Conservation (phyloP, 202 grass and related monocot genomes). For the Saccharum hybrid region DNA sequence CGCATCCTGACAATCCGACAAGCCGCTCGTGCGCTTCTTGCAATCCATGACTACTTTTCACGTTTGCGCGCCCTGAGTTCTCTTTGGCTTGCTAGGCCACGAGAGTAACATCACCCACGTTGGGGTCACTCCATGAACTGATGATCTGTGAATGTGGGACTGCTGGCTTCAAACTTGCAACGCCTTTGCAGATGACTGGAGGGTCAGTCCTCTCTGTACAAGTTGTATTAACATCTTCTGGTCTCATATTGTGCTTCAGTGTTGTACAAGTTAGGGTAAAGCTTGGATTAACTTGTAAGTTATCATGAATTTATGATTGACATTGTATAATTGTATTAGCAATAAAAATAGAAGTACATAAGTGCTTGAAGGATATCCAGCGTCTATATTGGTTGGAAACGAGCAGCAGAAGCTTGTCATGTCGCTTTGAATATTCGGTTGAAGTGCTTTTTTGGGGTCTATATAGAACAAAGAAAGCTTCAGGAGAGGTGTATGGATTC, state of each 20-base stretch:
- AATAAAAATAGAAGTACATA: slow-evolving; percentile 58
- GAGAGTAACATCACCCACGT: slow-evolving; percentile 44
- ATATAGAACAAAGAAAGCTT: neutral
- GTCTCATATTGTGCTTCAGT: slow-evolving; percentile 43
- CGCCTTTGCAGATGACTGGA: slow-evolving; percentile 43
- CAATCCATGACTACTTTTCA: slow-evolving; percentile 83
- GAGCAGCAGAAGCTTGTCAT: neutral
- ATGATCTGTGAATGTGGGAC: slow-evolving; percentile 35
- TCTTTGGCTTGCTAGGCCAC: slow-evolving; percentile 81
- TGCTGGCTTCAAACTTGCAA: slow-evolving; percentile 25
- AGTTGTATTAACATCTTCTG: slow-evolving; percentile 54
- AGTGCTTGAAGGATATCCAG: slow-evolving; percentile 34
- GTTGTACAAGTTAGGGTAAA: slow-evolving; percentile 69
- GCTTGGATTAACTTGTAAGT: slow-evolving; percentile 53
- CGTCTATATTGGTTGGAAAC: slow-evolving; percentile 30
- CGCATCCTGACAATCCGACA: slow-evolving; percentile 73
- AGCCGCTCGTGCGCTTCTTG: slow-evolving; percentile 66
- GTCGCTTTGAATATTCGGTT: neutral
- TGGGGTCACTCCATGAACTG: slow-evolving; percentile 28
- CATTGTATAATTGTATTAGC: slow-evolving; percentile 58
- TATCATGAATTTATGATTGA: slow-evolving; percentile 55
- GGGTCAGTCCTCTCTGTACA: slow-evolving; percentile 40
- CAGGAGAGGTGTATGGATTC: neutral
- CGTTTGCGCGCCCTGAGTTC: slow-evolving; percentile 83
- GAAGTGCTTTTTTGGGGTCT: neutral